These are phyloP conservation scores for Botrytis medusae DNA, from an alignment of 2,329 filamentous ascomycete genomes.

Conservation along the genomic window DNA sequence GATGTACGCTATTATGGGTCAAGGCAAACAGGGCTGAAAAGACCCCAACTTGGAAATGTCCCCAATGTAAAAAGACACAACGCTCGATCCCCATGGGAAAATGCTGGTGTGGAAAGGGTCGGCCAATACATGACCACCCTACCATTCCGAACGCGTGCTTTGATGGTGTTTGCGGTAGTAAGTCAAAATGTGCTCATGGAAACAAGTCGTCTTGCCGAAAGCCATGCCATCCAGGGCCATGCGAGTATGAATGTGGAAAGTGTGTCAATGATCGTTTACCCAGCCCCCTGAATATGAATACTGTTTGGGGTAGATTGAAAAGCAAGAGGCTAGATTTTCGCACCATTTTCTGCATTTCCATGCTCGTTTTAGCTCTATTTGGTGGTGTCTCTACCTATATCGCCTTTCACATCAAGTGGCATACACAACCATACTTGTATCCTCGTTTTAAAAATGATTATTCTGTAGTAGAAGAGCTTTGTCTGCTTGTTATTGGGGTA, in stretches of 20 bases:
- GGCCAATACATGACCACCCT: neutral
- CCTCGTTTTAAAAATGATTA: neutral
- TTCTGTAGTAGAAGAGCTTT: neutral
- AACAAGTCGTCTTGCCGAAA: conserved; percentile 15
- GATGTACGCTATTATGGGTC: conserved; percentile 20
- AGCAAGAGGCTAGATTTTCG: neutral
- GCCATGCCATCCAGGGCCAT: conserved; percentile 31
- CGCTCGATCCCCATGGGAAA: neutral
- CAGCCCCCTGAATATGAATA: neutral
- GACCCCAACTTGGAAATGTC: conserved; percentile 21
- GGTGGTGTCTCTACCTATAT: neutral
- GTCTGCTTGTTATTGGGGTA: neutral
- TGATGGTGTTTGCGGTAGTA: conserved; percentile 15
- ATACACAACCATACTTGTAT: conserved; percentile 23
- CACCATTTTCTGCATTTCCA: neutral
- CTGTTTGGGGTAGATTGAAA: conserved; percentile 20
- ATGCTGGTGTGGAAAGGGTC: conserved; percentile 27
- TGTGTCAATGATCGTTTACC: neutral
- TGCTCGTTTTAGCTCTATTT: neutral
- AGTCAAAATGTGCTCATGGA: conserved; percentile 23
- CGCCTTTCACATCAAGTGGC: conserved; percentile 18
- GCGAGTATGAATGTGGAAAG: conserved; percentile 22
- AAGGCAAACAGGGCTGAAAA: neutral
- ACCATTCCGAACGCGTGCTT: conserved; percentile 23
- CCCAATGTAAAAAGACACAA: conserved; percentile 10